phyloP scores from a whole-genome alignment of 2,329 filamentous ascomycete genomes.

The Sporothrix pallida region DNA sequence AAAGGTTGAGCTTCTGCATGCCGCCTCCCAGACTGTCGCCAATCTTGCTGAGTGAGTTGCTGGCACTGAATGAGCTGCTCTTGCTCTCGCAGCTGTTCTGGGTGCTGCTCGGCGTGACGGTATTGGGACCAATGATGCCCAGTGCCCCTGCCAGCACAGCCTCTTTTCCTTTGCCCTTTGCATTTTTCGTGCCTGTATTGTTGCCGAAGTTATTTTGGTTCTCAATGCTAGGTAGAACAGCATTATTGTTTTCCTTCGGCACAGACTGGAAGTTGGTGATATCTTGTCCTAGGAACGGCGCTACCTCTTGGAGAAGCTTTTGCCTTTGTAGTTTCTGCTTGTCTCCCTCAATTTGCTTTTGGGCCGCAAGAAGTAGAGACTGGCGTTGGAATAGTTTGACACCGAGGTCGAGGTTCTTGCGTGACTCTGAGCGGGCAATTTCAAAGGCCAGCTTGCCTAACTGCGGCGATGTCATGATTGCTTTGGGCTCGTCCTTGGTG shows the following conservation, averaged over 20 bases:
- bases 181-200: neutral
- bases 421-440: conserved; percentile 35
- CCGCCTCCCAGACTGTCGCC: conserved; percentile 6
- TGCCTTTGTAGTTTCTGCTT: neutral
- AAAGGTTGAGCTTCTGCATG: conserved; percentile 8
- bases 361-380: conserved; percentile 37
- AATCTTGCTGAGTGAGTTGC: neutral
- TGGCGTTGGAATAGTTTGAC: conserved; percentile 37
- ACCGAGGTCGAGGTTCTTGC: conserved; percentile 35
- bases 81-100: conserved; percentile 27
- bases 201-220: neutral
- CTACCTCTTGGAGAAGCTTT: neutral
- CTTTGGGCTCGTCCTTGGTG: neutral
- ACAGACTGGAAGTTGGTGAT: neutral
- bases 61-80: conserved; percentile 23
- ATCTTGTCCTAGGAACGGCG: neutral
- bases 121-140: neutral
- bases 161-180: neutral
- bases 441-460: conserved; percentile 37
- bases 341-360: conserved; percentile 32
- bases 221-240: neutral
- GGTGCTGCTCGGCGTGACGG: conserved; percentile 26
- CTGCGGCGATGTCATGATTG: conserved; percentile 25
- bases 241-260: neutral
- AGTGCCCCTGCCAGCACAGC: neutral